These are phyloP conservation scores for Arabis alpina DNA, from an alignment of 345 rosid species.

Conservation along the genomic window DNA sequence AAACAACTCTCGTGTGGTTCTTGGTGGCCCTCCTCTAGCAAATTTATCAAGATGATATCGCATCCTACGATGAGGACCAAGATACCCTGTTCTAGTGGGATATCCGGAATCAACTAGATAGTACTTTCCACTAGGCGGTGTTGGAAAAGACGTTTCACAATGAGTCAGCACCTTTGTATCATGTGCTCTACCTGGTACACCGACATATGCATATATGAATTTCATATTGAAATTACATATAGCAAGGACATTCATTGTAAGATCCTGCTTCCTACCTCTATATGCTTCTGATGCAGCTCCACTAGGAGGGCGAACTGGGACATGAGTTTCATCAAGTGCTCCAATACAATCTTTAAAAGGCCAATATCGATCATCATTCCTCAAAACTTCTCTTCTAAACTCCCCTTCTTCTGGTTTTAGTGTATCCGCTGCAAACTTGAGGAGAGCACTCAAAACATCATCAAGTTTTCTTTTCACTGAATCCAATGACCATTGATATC, in stretches of 20 bases:
- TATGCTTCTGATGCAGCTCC: no score
- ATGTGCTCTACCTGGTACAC: not conserved
- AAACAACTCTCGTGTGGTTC: not conserved
- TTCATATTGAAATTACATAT: not conserved
- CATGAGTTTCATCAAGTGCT: no score
- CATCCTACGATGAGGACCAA: not conserved
- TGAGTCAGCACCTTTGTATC: not conserved
- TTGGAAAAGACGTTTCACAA: not conserved
- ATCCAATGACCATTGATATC: no score
- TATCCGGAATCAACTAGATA: no score
- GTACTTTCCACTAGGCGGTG: not conserved
- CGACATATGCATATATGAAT: constrained; percentile 1
- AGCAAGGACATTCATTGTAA: not conserved
- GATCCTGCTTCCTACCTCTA: not conserved
- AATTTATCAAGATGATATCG: not conserved
- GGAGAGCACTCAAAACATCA: not conserved
- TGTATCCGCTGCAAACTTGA: not conserved
- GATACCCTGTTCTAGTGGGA: no score
- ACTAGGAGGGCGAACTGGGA: no score
- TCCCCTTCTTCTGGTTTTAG: not conserved
- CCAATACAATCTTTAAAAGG: no score
- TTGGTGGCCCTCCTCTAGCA: not conserved
- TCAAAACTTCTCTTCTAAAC: not conserved
- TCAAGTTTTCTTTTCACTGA: not conserved
- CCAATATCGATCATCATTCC: no score